phyloP scores from a whole-genome alignment of 75 land plant genomes.

The Cryptomeria japonica region DNA sequence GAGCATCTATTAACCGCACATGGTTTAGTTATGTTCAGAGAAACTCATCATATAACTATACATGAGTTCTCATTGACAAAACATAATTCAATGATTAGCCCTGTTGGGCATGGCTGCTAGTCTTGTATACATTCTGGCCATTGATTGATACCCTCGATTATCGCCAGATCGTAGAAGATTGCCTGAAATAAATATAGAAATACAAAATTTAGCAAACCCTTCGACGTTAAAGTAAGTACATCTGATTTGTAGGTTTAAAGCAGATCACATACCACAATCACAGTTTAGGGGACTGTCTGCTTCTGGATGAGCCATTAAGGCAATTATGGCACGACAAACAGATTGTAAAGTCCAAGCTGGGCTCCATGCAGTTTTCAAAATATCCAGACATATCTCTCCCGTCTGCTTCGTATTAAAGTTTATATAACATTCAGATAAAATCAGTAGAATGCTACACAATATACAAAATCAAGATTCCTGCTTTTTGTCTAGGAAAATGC shows the following conservation, averaged over 20 bases:
- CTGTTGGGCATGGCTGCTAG: conserved; percentile 89
- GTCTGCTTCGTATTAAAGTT: conserved; percentile 48
- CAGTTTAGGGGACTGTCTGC: conserved; percentile 97
- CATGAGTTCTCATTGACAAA: background rate
- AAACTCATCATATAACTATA: background rate
- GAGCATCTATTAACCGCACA: background rate
- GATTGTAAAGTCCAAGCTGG: conserved; percentile 99
- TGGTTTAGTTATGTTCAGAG: background rate
- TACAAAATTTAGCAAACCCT: background rate
- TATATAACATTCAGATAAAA: background rate
- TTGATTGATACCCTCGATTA: conserved; percentile 85
- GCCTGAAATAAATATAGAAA: conserved; percentile 41
- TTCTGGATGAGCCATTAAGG: conserved; percentile 98
- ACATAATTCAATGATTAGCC: conserved; percentile 17
- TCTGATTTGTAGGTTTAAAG: background rate
- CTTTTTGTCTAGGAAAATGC: background rate
- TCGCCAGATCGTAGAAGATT: conserved; percentile 95
- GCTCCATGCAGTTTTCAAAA: conserved; percentile 99
- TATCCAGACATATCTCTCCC: conserved; percentile 98
- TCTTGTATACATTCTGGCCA: conserved; percentile 98
- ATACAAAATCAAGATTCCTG: background rate
- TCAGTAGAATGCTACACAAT: background rate
- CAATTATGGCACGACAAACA: conserved; percentile 98
- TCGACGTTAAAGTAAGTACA: background rate
- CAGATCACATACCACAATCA: conserved; percentile 48